Evolutionary conservation across 164 flowering plant genomes (phyloP).

Genomic region (Liriodendron chinense): DNA sequence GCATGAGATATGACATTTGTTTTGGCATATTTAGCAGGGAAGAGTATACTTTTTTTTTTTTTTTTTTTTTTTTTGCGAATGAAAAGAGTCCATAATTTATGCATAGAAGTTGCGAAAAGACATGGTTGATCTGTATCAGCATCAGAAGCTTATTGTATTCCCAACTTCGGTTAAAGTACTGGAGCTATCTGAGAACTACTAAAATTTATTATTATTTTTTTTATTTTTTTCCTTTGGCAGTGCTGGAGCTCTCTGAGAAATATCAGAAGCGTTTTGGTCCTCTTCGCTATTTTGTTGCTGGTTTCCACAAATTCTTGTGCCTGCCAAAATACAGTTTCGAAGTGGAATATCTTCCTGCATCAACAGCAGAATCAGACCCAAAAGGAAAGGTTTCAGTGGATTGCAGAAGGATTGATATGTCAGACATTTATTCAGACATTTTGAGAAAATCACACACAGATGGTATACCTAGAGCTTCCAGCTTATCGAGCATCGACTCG

Average conservation of each 20-base stretch:
- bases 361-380: conserved; percentile 34
- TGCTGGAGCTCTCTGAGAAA: conserved; percentile 94
- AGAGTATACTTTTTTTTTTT: too few species aligned
- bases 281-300: conserved; percentile 93
- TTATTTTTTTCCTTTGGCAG: conserved; percentile 38
- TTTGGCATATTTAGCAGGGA: too few species aligned
- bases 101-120: neutral
- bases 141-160: neutral
- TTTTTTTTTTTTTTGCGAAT: neutral
- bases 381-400: conserved; percentile 43
- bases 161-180: too few species aligned
- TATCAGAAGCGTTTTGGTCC: conserved; percentile 98
- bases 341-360: conserved; percentile 86
- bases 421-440: conserved; percentile 74
- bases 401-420: conserved; percentile 57
- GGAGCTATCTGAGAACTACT: neutral
- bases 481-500: conserved; percentile 96
- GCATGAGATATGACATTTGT: too few species aligned
- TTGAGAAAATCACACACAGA: conserved; percentile 76
- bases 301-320: conserved; percentile 87
- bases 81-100: neutral
- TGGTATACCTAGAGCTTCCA: conserved; percentile 92
- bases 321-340: conserved; percentile 90
- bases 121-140: neutral
- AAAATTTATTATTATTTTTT: too few species aligned